These are phyloP conservation scores for Potentilla sterilis DNA, from an alignment of 306 rosid genomes.

Conservation along the genomic window DNA sequence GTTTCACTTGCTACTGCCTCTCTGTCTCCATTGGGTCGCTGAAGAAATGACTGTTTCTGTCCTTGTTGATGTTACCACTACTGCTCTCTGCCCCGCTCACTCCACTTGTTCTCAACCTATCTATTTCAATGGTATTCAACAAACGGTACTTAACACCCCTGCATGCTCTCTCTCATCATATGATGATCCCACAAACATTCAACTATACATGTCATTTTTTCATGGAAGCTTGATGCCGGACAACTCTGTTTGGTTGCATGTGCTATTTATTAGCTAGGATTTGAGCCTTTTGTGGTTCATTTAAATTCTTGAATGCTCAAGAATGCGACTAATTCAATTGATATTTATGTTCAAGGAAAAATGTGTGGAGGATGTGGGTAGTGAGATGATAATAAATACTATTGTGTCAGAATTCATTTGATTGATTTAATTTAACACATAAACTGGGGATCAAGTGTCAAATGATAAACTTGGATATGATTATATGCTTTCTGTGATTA, in stretches of 20 bases:
- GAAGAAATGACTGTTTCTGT: conserved; percentile 88
- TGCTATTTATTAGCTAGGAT: not conserved
- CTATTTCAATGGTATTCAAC: conserved; percentile 63
- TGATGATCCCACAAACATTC: not conserved
- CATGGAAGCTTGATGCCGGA: not conserved
- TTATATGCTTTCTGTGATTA: not conserved
- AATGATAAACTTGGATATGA: not conserved
- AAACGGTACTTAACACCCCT: conserved; percentile 43
- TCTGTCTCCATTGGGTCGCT: conserved; percentile 69
- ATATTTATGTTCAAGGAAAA: not conserved
- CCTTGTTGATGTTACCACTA: conserved; percentile 67
- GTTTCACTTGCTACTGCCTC: conserved; percentile 65
- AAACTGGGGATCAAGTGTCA: too few relatives aligned
- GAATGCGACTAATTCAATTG: not conserved
- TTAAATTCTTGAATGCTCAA: not conserved
- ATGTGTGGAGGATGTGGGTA: not conserved
- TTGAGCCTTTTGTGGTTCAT: not conserved
- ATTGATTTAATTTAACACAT: too few relatives aligned
- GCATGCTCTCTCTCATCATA: not conserved
- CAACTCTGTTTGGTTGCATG: not conserved
- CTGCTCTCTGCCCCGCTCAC: conserved; percentile 51
- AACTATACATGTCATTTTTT: not conserved
- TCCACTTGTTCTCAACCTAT: conserved; percentile 64
- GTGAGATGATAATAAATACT: not conserved
- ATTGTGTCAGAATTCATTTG: not conserved